These are phyloP conservation scores for Pontederia paniculata DNA, from an alignment of 176 grass and related monocot species.

Conservation along the genomic window DNA sequence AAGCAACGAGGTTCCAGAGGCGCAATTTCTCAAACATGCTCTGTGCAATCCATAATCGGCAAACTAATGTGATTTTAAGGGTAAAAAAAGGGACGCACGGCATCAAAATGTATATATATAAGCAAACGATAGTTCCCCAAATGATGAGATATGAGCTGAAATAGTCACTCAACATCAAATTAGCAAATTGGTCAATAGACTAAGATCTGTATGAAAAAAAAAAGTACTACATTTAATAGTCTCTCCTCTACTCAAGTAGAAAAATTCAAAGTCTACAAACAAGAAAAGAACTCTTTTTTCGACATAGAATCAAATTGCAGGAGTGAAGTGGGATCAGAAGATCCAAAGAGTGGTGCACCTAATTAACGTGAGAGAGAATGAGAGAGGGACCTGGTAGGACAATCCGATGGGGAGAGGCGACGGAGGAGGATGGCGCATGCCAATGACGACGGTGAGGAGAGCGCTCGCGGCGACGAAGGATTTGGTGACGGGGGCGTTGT, in stretches of 20 bases:
- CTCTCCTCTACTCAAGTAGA: no score
- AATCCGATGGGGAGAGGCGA: constrained; percentile 53
- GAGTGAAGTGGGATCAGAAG: neutral
- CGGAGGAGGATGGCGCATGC: constrained; percentile 39
- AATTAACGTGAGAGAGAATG: neutral
- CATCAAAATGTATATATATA: constrained; percentile 4
- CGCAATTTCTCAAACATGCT: constrained; percentile 50
- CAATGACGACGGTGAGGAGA: constrained; percentile 60
- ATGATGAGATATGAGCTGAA: no score
- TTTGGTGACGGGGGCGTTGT: constrained; percentile 82
- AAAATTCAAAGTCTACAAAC: no score
- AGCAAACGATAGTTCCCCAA: neutral
- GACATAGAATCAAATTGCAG: no score
- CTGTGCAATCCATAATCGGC: constrained; percentile 27
- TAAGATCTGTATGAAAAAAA: no score
- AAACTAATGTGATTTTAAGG: neutral
- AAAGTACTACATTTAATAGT: no score
- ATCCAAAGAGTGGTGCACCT: neutral
- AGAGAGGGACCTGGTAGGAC: constrained; percentile 39
- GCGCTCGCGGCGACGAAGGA: constrained; percentile 46
- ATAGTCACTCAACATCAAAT: no score
- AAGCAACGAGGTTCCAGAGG: constrained; percentile 54
- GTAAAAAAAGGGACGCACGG: constrained; percentile 3
- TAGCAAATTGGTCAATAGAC: no score
- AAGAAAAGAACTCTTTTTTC: no score